Conservation (phyloP, 768 basidiomycete genomes). For the Pleurotus pulmonarius region DNA sequence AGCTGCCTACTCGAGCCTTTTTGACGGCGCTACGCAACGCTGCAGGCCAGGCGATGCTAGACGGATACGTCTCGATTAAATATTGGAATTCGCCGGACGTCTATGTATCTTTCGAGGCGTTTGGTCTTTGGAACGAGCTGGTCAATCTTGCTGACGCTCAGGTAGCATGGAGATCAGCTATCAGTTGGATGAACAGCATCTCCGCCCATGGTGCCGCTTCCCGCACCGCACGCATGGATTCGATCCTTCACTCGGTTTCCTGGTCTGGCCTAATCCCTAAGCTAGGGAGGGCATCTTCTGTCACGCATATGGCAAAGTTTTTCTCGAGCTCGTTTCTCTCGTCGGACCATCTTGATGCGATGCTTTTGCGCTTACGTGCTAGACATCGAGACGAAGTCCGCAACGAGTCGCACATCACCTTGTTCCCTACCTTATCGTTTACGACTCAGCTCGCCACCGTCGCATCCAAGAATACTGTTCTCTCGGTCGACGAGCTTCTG, state of each 20-base stretch:
- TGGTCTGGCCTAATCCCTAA: not conserved
- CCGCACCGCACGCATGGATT: not conserved
- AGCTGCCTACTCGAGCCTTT: not conserved
- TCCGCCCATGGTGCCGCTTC: not conserved
- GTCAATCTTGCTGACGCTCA: not conserved
- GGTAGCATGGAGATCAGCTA: not conserved
- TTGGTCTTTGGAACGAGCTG: not conserved
- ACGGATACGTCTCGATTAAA: slow-evolving; percentile 1
- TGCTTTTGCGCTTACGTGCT: not conserved
- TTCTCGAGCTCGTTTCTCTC: not conserved
- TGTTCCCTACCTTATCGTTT: not conserved
- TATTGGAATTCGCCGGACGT: not conserved
- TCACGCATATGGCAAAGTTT: not conserved
- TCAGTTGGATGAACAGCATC: not conserved
- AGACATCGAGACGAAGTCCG: not conserved
- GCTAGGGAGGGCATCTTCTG: not conserved
- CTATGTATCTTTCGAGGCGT: not conserved
- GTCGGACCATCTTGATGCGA: not conserved
- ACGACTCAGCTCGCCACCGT: not conserved
- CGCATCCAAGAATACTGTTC: not conserved
- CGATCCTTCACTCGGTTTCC: not conserved
- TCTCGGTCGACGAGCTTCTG: not conserved
- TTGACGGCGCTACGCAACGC: not conserved
- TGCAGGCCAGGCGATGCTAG: not conserved
- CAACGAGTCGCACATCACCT: not conserved